These are phyloP conservation scores for Beauveria varroae DNA, from an alignment of 2,329 filamentous ascomycete species.

Conservation along the genomic window DNA sequence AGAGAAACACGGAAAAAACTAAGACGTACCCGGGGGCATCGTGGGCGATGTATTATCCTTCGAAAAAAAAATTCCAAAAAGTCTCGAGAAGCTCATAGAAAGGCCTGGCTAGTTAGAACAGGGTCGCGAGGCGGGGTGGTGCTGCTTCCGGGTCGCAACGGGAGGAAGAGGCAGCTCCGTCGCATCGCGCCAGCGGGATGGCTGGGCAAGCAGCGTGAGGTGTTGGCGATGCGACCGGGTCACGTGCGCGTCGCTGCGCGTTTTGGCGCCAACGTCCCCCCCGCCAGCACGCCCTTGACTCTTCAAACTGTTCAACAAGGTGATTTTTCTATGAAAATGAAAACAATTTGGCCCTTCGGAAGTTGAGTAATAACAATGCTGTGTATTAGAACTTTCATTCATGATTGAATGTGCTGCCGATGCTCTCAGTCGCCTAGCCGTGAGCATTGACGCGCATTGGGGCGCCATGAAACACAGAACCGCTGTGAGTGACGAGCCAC, in stretches of 20 bases:
- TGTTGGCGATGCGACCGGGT: neutral
- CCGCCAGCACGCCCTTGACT: too few relatives aligned
- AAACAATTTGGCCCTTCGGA: too few relatives aligned
- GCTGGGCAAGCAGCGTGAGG: neutral
- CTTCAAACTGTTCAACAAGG: too few relatives aligned
- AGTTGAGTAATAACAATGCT: too few relatives aligned
- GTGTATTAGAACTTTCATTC: too few relatives aligned
- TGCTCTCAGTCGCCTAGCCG: neutral
- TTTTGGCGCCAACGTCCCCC: neutral
- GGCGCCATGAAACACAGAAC: neutral
- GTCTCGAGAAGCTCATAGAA: conserved; percentile 5
- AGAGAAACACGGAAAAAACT: neutral
- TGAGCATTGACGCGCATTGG: neutral
- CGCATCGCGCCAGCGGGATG: neutral
- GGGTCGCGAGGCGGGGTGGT: neutral
- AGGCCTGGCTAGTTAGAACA: neutral
- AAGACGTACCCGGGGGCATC: conserved; percentile 10
- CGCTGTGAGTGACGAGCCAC: neutral
- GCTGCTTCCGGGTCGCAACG: neutral
- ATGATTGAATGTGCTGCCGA: neutral
- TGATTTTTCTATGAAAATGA: too few relatives aligned
- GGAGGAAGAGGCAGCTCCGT: neutral
- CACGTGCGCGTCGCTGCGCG: neutral
- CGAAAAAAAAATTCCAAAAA: conserved; percentile 5
- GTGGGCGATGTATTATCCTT: neutral